phyloP scores from a whole-genome alignment of 345 rosid species.

The Isatis tinctoria region DNA sequence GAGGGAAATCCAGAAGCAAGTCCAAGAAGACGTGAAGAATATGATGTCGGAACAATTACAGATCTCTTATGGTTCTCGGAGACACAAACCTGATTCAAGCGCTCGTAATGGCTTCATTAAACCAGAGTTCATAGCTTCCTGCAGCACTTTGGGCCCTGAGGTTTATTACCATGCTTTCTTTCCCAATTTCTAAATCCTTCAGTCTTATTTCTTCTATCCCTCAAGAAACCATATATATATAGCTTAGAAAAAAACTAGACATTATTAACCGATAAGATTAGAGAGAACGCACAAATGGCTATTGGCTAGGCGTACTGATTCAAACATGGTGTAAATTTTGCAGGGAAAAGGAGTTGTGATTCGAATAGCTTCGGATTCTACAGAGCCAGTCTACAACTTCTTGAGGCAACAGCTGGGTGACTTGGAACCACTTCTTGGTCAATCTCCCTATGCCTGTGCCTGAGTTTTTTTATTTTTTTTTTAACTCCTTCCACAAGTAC shows the following conservation, averaged over 20 bases:
- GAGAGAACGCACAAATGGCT: background rate
- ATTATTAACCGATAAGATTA: background rate
- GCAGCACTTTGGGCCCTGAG: constrained; percentile 81
- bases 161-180: constrained; percentile 26
- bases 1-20: constrained; percentile 55
- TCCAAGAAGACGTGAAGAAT: constrained; percentile 74
- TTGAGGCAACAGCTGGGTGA: constrained; percentile 54
- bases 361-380: constrained; percentile 72
- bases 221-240: background rate
- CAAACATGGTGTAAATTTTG: constrained; percentile 3
- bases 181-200: background rate
- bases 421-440: constrained; percentile 67
- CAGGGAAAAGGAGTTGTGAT: constrained; percentile 73
- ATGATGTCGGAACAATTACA: constrained; percentile 73
- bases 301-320: background rate
- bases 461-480: background rate
- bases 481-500: background rate
- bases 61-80: constrained; percentile 36
- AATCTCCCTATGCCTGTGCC: constrained; percentile 52
- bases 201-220: background rate
- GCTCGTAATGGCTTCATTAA: constrained; percentile 30
- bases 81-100: constrained; percentile 27
- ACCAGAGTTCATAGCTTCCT: constrained; percentile 69
- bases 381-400: constrained; percentile 80
- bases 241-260: background rate